Percentiles rank a stretch among this genome's conserved stretches.
Conservation (phyloP, 106 monocot genomes). For the Dendrobium chrysotoxum region DNA sequence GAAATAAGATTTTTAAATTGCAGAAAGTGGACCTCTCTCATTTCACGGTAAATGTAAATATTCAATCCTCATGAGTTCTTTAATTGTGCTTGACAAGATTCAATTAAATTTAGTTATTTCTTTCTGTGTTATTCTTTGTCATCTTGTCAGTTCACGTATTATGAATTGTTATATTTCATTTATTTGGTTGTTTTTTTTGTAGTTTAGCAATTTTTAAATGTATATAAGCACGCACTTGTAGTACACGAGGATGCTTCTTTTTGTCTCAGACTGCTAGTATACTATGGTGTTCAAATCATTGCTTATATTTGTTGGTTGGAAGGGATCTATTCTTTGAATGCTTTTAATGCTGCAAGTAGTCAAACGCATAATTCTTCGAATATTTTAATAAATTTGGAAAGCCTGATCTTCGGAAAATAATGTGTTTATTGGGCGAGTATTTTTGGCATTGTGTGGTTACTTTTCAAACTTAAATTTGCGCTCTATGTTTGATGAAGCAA, state of each 20-base stretch:
- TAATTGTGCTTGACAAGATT: background rate
- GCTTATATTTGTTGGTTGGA: background rate
- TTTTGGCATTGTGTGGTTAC: too few relatives aligned
- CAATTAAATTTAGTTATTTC: background rate
- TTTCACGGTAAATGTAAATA: background rate
- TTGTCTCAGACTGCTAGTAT: too few relatives aligned
- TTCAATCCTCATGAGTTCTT: background rate
- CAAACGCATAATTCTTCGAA: background rate
- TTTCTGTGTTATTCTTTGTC: background rate
- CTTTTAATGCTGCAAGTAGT: background rate
- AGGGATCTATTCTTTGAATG: background rate
- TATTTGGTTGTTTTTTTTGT: background rate
- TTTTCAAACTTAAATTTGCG: too few relatives aligned
- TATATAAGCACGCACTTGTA: background rate
- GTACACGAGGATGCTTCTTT: background rate
- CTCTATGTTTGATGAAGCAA: too few relatives aligned
- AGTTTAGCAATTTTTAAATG: background rate
- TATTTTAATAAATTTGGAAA: too few relatives aligned
- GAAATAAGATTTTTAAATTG: conserved; percentile 1
- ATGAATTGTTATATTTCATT: background rate
- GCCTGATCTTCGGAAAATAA: too few relatives aligned
- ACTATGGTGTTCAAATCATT: background rate
- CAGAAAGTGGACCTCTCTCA: background rate
- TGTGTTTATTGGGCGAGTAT: too few relatives aligned
- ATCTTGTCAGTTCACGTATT: background rate